Conservation (phyloP, 169 alveolate genomes). For the Plasmodium vinckei region DNA sequence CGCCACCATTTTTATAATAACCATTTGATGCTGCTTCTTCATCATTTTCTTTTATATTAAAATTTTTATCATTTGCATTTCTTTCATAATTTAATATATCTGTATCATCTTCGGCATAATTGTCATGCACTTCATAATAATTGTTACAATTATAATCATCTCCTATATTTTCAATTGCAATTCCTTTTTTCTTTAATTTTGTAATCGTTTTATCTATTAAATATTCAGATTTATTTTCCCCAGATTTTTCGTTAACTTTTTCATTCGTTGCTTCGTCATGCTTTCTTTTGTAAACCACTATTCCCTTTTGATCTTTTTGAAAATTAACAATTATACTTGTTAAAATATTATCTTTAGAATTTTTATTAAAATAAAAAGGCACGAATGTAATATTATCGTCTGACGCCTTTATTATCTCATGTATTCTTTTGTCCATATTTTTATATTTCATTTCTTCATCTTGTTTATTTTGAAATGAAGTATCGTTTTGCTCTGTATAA, state of each 20-base stretch:
- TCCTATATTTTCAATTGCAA: slow-evolving; percentile 44
- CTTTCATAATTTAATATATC: slow-evolving; percentile 71
- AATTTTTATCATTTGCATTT: slow-evolving; percentile 15
- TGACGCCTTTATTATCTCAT: not conserved
- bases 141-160: slow-evolving; percentile 65
- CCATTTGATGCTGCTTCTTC: not conserved
- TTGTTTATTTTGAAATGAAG: not conserved
- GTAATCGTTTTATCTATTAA: no score
- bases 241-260: not conserved
- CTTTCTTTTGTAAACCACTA: slow-evolving; percentile 27
- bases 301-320: slow-evolving; percentile 20
- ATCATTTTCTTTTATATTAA: slow-evolving; percentile 9
- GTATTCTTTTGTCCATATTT: not conserved
- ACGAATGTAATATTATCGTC: slow-evolving; percentile 28
- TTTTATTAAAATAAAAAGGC: slow-evolving; percentile 74
- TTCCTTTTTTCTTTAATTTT: slow-evolving; percentile 1
- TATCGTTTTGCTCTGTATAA: not conserved
- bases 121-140: slow-evolving; percentile 55
- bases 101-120: slow-evolving; percentile 66
- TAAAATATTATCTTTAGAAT: slow-evolving; percentile 68
- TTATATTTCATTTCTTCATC: not conserved
- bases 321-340: slow-evolving; percentile 20
- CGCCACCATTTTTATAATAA: not conserved
- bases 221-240: no score
- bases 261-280: not conserved